These are phyloP conservation scores for Murraya paniculata DNA, from an alignment of 345 rosid species.

Conservation along the genomic window DNA sequence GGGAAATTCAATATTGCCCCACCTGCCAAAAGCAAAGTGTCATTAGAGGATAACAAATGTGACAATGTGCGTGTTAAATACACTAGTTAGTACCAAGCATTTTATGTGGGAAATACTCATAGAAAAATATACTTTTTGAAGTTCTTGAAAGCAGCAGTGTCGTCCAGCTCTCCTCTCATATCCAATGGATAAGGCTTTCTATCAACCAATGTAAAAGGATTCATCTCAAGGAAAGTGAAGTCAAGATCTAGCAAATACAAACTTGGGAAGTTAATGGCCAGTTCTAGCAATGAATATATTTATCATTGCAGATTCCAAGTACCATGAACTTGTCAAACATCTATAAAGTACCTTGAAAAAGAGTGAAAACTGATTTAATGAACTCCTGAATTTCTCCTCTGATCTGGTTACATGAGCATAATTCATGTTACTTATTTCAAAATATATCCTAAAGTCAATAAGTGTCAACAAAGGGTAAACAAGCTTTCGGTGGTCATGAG, in stretches of 20 bases:
- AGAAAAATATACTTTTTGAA: conserved; percentile 69
- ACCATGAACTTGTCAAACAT: not conserved
- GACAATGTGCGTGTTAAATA: not conserved
- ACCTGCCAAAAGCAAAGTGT: conserved; percentile 43
- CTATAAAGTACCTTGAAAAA: conserved; percentile 64
- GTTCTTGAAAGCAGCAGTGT: conserved; percentile 97
- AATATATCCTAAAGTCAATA: not conserved
- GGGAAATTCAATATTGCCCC: conserved; percentile 93
- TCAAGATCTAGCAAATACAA: conserved; percentile 63
- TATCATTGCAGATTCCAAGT: not conserved
- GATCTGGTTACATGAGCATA: conserved; percentile 39
- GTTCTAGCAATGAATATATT: conserved; percentile 3
- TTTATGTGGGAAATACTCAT: too few species aligned
- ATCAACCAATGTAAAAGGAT: conserved; percentile 86
- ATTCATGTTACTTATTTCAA: conserved; percentile 3
- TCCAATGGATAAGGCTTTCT: conserved; percentile 97
- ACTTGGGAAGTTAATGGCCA: conserved; percentile 13
- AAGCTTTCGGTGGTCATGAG: not conserved
- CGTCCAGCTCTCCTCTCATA: conserved; percentile 98
- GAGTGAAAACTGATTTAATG: conserved; percentile 63
- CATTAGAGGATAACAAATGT: conserved; percentile 16
- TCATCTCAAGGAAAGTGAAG: conserved; percentile 98
- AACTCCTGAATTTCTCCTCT: conserved; percentile 66
- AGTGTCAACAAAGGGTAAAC: not conserved
- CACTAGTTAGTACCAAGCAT: not conserved